A percentile compares a stretch with the other conserved stretches of the same genome.
Conservation (phyloP, 345 rosid genomes). For the Eucalyptus cladocalyx region DNA sequence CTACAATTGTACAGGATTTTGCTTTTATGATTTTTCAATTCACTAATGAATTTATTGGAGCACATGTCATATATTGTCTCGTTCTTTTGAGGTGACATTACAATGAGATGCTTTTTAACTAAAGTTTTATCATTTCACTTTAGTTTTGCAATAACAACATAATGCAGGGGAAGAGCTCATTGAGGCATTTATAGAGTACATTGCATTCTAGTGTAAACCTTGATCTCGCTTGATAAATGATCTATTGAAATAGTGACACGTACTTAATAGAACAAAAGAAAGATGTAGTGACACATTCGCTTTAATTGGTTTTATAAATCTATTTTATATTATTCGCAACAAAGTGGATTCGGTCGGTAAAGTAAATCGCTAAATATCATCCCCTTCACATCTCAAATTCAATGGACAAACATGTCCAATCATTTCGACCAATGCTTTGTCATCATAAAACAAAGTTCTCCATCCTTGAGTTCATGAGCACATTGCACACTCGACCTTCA, state of each 20-base stretch:
- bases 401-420: not conserved
- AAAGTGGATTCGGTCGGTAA: rapidly evolving
- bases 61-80: not conserved
- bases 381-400: not conserved
- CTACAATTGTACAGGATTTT: rapidly evolving
- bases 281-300: rapidly evolving
- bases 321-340: rapidly evolving
- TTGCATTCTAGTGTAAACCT: not conserved
- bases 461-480: not conserved
- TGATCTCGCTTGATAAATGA: not conserved
- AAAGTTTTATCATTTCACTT: not conserved
- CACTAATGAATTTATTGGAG: not conserved
- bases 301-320: not conserved
- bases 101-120: not conserved
- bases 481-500: rapidly evolving
- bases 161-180: not conserved
- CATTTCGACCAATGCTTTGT: rapidly evolving
- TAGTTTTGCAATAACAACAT: not conserved
- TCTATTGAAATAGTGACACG: not conserved
- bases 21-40: not conserved
- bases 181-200: not conserved
- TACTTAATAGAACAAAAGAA: rapidly evolving
- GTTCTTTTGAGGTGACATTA: not conserved
- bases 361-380: rapidly evolving
- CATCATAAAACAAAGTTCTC: not conserved